phyloP scores from a whole-genome alignment of 805 yeast genomes.

The Candida sonorensis region DNA sequence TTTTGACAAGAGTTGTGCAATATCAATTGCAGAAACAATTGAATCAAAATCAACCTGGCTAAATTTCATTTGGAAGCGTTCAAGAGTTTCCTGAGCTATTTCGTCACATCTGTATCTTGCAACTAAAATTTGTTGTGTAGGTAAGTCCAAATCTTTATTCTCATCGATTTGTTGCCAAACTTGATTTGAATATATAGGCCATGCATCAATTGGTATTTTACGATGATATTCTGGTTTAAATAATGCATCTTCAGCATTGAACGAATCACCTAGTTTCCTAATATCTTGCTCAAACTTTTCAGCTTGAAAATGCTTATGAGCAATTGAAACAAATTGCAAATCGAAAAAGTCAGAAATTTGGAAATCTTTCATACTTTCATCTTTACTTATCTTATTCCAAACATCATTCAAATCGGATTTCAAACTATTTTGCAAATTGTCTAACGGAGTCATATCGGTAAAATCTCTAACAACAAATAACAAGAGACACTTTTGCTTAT shows the following conservation, averaged over 20 bases:
- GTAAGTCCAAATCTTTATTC: constrained; percentile 91
- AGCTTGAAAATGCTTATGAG: constrained; percentile 79
- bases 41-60: constrained; percentile 18
- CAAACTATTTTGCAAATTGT: constrained; percentile 61
- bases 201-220: constrained; percentile 87
- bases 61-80: constrained; percentile 34
- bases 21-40: constrained; percentile 20
- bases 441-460: constrained; percentile 78
- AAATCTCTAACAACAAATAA: constrained; percentile 91
- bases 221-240: constrained; percentile 75
- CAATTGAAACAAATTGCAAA: constrained; percentile 68
- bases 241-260: constrained; percentile 35
- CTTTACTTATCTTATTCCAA: constrained; percentile 77
- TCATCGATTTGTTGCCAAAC: constrained; percentile 93
- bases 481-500: constrained; percentile 50
- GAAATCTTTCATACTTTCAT: constrained; percentile 50
- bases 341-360: constrained; percentile 75
- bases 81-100: constrained; percentile 51
- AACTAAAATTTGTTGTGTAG: constrained; percentile 92
- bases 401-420: constrained; percentile 64
- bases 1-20: constrained; percentile 37
- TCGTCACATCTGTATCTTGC: constrained; percentile 95
- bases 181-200: constrained; percentile 85
- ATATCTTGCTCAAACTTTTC: constrained; percentile 63
- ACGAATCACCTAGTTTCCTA: constrained; percentile 53